Evolutionary conservation across 495 filamentous ascomycete genomes (phyloP).

Genomic region (Jackrogersella multiformis): DNA sequence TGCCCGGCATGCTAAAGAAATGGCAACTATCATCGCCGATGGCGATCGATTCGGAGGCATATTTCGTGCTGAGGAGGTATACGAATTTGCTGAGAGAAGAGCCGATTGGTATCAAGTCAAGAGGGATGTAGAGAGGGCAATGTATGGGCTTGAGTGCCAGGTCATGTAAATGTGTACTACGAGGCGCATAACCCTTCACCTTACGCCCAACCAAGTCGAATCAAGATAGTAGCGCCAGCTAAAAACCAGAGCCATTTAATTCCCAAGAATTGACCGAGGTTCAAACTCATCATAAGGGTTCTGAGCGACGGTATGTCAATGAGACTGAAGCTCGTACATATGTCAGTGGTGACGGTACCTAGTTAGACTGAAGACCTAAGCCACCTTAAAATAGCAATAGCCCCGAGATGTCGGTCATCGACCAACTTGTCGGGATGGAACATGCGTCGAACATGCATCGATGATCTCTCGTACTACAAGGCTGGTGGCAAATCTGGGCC

Average conservation of each 20-base stretch:
- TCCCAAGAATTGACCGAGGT: neutral
- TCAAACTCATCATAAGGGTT: slow-evolving; percentile 5
- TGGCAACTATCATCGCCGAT: slow-evolving; percentile 95
- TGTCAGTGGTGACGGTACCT: neutral
- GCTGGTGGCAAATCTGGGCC: slow-evolving; percentile 13
- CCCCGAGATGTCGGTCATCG: neutral
- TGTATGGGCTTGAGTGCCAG: slow-evolving; percentile 94
- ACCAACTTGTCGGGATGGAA: slow-evolving; percentile 10
- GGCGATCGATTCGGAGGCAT: slow-evolving; percentile 88
- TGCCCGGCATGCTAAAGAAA: slow-evolving; percentile 86
- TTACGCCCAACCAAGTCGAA: neutral
- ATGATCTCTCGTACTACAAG: slow-evolving; percentile 6
- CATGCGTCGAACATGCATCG: slow-evolving; percentile 11
- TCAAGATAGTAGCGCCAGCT: neutral
- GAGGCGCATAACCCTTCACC: neutral
- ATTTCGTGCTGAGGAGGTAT: slow-evolving; percentile 94
- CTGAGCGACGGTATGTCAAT: neutral
- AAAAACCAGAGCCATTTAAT: neutral
- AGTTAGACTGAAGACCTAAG: neutral
- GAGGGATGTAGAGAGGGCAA: slow-evolving; percentile 89
- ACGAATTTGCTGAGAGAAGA: slow-evolving; percentile 92
- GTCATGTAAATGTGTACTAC: slow-evolving; percentile 71
- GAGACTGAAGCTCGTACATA: neutral
- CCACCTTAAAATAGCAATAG: too few relatives aligned
- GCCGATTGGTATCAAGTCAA: slow-evolving; percentile 94